Evolutionary conservation across 257 asterid genomes (phyloP).

Genomic region (Ilex aquifolium): DNA sequence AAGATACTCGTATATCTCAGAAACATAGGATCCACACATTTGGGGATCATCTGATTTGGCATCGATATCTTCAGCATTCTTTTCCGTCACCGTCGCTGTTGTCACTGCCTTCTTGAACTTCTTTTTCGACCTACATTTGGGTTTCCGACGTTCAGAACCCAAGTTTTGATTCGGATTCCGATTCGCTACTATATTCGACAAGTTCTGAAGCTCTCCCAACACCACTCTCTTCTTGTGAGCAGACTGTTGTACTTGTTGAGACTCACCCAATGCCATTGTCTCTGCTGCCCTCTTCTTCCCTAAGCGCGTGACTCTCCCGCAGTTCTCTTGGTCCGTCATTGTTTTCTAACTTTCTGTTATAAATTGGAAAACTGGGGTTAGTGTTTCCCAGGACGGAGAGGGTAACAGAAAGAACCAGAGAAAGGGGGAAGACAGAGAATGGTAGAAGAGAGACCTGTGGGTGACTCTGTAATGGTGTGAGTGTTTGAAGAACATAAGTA

Average conservation of each 20-base stretch:
- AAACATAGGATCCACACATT: constrained; percentile 65
- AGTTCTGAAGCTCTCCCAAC: constrained; percentile 72
- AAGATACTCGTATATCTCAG: constrained; percentile 81
- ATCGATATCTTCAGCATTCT: constrained; percentile 26
- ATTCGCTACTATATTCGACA: constrained; percentile 10
- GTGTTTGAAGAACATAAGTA: too few relatives aligned
- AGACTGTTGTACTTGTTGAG: constrained; percentile 15
- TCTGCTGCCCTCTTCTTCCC: constrained; percentile 77
- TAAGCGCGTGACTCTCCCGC: constrained; percentile 62
- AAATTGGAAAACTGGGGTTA: too few relatives aligned
- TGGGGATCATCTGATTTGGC: constrained; percentile 51
- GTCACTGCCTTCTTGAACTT: constrained; percentile 21
- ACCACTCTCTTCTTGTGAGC: constrained; percentile 61
- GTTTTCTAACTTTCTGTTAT: neutral
- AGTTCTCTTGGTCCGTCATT: constrained; percentile 67
- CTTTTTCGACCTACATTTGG: constrained; percentile 23
- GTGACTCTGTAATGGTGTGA: too few relatives aligned
- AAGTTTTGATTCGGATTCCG: constrained; percentile 4
- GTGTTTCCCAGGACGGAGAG: too few relatives aligned
- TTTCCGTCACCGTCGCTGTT: constrained; percentile 15
- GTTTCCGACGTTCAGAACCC: constrained; percentile 10
- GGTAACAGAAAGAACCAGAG: too few relatives aligned
- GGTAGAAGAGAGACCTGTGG: too few relatives aligned
- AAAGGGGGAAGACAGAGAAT: too few relatives aligned
- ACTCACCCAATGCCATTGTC: neutral